A percentile compares a stretch with the other conserved stretches of the same genome.
These are phyloP conservation scores for Cyclotella choctawhatcheeana DNA, from an alignment of 108 stramenopile species.

Conservation along the genomic window DNA sequence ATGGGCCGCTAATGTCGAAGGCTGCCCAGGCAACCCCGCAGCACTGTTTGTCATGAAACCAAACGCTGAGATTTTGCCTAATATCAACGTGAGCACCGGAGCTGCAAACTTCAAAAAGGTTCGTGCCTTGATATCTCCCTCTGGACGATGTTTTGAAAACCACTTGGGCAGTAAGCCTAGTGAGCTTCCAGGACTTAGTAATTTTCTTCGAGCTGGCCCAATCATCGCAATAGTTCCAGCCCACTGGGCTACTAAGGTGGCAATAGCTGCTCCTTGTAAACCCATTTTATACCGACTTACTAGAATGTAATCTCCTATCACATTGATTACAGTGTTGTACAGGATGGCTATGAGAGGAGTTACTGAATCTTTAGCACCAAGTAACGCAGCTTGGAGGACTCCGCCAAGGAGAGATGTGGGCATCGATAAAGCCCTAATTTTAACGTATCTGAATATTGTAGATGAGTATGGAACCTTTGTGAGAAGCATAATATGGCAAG, in stretches of 20 bases:
- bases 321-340: conserved; percentile 73
- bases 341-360: conserved; percentile 82
- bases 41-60: conserved; percentile 90
- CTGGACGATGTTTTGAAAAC: conserved; percentile 21
- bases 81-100: conserved; percentile 82
- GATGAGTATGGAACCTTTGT: conserved; percentile 87
- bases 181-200: conserved; percentile 44
- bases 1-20: conserved; percentile 80
- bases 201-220: conserved; percentile 63
- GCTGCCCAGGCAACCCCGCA: conserved; percentile 80
- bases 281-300: conserved; percentile 73
- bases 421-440: conserved; percentile 85
- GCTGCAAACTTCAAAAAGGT: conserved; percentile 83
- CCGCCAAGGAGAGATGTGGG: conserved; percentile 81
- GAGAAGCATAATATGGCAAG: too few species aligned
- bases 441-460: conserved; percentile 52
- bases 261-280: conserved; percentile 82
- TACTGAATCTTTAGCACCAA: conserved; percentile 87
- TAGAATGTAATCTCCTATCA: conserved; percentile 75
- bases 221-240: conserved; percentile 75
- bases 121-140: conserved; percentile 50
- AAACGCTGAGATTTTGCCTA: conserved; percentile 88
- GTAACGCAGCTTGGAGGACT: conserved; percentile 77
- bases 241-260: conserved; percentile 76
- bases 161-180: conserved; percentile 28